Conservation (phyloP, 2,329 filamentous ascomycete species). For the Chrysoporthe deuterocubensis region DNA sequence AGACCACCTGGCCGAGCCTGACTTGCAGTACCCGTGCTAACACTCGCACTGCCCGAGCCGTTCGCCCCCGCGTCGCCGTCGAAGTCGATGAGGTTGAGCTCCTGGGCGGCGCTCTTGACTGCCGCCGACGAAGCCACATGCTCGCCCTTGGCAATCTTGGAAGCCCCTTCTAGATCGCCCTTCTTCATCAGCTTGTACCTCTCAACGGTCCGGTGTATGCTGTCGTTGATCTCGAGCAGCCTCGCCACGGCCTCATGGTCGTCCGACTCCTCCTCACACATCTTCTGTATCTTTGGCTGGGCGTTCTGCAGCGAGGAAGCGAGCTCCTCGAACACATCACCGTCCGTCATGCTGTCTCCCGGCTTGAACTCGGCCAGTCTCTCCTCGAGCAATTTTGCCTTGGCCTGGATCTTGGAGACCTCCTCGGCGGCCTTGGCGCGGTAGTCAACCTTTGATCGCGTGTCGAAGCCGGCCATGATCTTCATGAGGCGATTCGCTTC, state of each 20-base stretch:
- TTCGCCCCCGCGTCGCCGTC: constrained; percentile 65
- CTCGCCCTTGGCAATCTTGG: constrained; percentile 82
- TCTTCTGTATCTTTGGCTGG: constrained; percentile 98
- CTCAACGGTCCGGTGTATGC: constrained; percentile 95
- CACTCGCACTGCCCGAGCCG: constrained; percentile 41
- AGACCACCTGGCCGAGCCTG: constrained; percentile 63
- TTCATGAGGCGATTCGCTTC: constrained; percentile 99
- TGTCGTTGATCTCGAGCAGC: constrained; percentile 96
- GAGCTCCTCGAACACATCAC: constrained; percentile 78
- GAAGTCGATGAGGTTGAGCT: constrained; percentile 94
- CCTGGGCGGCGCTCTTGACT: constrained; percentile 66
- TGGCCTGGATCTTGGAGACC: constrained; percentile 92
- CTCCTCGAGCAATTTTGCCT: constrained; percentile 89
- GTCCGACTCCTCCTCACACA: constrained; percentile 98
- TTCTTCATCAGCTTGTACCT: constrained; percentile 96
- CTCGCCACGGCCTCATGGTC: constrained; percentile 95
- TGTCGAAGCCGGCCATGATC: constrained; percentile 97
- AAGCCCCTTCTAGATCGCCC: constrained; percentile 83
- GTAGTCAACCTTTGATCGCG: constrained; percentile 94
- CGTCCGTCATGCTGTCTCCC: constrained; percentile 75
- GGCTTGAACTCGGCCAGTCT: constrained; percentile 83
- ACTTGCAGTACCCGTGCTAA: constrained; percentile 40
- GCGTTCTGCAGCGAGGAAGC: constrained; percentile 87
- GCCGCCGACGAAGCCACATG: constrained; percentile 45
- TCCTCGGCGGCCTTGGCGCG: constrained; percentile 97